Percentiles rank a stretch among this genome's conserved stretches.
Evolutionary conservation across 2,329 filamentous ascomycete genomes (phyloP).

Genomic region (Xylariaceae sp.): DNA sequence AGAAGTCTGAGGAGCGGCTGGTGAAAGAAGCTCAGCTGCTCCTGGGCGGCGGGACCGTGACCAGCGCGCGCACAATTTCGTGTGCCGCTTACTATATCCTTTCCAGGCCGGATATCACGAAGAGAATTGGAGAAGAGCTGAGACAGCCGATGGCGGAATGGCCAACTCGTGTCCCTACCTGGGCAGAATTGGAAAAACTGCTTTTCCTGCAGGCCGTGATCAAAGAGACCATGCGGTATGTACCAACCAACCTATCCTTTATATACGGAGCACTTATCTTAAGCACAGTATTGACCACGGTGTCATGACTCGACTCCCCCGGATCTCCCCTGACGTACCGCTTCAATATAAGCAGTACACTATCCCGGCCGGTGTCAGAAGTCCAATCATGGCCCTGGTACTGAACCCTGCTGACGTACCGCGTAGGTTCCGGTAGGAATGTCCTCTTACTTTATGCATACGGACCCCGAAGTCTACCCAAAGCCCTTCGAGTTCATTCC

Average conservation of each 20-base stretch:
- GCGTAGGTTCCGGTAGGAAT: conserved; percentile 34
- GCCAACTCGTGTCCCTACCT: conserved; percentile 33
- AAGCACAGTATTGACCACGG: conserved; percentile 23
- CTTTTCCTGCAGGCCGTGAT: conserved; percentile 44
- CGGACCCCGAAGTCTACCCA: conserved; percentile 34
- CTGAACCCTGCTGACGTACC: conserved; percentile 3
- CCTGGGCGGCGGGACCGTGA: conserved; percentile 41
- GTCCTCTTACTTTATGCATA: conserved; percentile 35
- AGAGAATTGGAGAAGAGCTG: conserved; percentile 36
- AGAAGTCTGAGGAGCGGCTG: conserved; percentile 36
- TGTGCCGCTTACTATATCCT: conserved; percentile 35
- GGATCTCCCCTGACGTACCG: conserved; percentile 30
- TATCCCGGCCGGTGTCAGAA: conserved; percentile 28
- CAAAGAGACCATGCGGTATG: conserved; percentile 33
- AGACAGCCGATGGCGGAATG: conserved; percentile 32
- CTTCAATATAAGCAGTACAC: conserved; percentile 32
- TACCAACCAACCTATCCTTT: background rate
- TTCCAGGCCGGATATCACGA: conserved; percentile 16
- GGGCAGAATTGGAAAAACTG: conserved; percentile 42
- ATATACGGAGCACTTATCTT: background rate
- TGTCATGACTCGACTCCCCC: conserved; percentile 30
- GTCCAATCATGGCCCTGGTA: background rate
- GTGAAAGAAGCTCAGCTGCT: conserved; percentile 38
- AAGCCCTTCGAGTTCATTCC: conserved; percentile 34
- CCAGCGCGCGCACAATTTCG: conserved; percentile 36